Conservation (phyloP, 83 land plant genomes). For the Picea abies region DNA sequence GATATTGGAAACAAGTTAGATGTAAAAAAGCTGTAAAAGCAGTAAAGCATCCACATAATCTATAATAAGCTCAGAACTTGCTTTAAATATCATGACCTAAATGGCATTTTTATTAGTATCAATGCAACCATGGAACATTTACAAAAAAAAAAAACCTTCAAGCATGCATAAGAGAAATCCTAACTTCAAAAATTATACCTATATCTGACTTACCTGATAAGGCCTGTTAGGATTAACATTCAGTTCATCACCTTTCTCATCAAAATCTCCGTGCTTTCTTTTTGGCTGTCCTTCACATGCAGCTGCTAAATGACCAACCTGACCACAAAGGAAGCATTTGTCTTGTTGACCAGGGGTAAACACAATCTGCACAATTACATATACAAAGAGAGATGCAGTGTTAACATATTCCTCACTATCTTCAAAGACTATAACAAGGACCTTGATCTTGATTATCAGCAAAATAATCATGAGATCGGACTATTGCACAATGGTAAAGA, state of each 20-base stretch:
- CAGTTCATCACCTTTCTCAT: slow-evolving; percentile 37
- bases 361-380: slow-evolving; percentile 33
- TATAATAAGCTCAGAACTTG: neutral
- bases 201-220: slow-evolving; percentile 66
- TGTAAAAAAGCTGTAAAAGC: neutral
- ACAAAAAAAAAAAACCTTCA: no score
- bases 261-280: slow-evolving; percentile 26
- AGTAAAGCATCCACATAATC: neutral
- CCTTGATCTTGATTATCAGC: no score
- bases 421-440: no score
- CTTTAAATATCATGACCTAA: neutral
- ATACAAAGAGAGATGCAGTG: no score
- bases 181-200: neutral
- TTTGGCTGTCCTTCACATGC: slow-evolving; percentile 40
- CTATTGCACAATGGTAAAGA: no score
- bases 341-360: slow-evolving; percentile 34
- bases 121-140: no score
- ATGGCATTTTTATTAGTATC: neutral
- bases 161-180: neutral
- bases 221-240: slow-evolving; percentile 70
- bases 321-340: slow-evolving; percentile 55
- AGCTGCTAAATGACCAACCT: slow-evolving; percentile 45
- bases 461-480: no score
- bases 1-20: neutral
- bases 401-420: no score